phyloP scores from a whole-genome alignment of 306 rosid genomes.

The Ormosia emarginata region DNA sequence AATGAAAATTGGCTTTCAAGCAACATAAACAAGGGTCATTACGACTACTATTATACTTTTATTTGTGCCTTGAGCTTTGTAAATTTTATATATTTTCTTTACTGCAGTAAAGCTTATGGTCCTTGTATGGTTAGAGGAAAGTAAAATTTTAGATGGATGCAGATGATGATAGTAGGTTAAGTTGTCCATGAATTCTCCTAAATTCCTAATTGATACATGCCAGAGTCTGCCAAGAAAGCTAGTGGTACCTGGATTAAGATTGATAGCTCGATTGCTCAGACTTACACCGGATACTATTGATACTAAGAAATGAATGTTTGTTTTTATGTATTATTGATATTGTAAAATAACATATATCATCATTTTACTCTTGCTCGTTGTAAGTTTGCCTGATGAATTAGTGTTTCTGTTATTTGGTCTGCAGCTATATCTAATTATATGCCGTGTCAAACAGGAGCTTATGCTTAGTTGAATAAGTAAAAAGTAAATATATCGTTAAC shows the following conservation, averaged over 20 bases:
- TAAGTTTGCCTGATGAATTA: too few relatives aligned
- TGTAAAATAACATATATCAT: not conserved
- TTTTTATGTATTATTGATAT: not conserved
- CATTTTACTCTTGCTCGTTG: not conserved
- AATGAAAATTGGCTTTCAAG: slow-evolving; percentile 28
- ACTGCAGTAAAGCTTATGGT: slow-evolving; percentile 29
- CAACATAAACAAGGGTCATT: slow-evolving; percentile 37
- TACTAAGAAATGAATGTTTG: not conserved
- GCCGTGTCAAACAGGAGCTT: too few relatives aligned
- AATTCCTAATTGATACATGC: not conserved
- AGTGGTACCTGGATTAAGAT: not conserved
- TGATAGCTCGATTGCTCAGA: not conserved
- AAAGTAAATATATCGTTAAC: too few relatives aligned
- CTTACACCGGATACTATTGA: not conserved
- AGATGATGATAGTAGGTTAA: not conserved
- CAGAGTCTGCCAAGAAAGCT: not conserved
- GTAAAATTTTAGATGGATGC: not conserved
- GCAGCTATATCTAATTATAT: too few relatives aligned
- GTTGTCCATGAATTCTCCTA: not conserved
- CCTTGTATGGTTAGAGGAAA: slow-evolving; percentile 17
- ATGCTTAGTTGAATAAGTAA: too few relatives aligned
- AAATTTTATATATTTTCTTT: slow-evolving; percentile 26
- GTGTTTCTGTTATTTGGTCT: too few relatives aligned
- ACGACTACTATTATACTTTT: slow-evolving; percentile 16
- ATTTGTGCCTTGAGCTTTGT: slow-evolving; percentile 15